Base-by-base conservation (phyloP, 805 yeast species). In the Hermanozyma aechmeae region DNA sequence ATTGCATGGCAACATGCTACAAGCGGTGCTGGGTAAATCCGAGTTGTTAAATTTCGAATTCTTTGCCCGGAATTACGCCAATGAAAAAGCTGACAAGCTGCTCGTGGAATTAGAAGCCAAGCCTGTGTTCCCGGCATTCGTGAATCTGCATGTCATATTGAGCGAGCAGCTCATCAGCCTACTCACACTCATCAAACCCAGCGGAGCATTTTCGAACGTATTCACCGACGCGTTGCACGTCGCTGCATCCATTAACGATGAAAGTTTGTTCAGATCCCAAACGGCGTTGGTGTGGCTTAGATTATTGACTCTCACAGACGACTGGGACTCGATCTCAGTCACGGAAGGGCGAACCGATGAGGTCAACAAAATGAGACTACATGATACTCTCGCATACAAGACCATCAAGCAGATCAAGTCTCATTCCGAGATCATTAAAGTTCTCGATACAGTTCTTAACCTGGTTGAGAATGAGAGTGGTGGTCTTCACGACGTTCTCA, bases 201-300 rank as follows among this genome's bases (percentile, higher is more conserved):
- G 38, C 2, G 42, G 37, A 38, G 13, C 32, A 30, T 18, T 27
- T 26, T 13, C 26, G 26, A 13, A 19, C 7, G 55, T 51, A 4
- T 61, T 51, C 30, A 43, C 59, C 0, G 50, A 56, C 33, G 77
- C 84, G 0, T 55, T 79, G 31, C 68, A 66, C 36, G 48, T 77
- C 5, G 48, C 78, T 1, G 63, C 72, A 6, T 48, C 67, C 26
- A 46, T 53, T 8, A 33, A 41, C 5, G 52, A 54, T 33, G 61
- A 57, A 15, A 25, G 28, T 11, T 19, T 30, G 6, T 52, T 39
- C 29, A 44, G 39, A 23, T 35, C 39, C 16, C 45, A 48, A 17
- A 37, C 51, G 7, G 40, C 41, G 24, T 32, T 43, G 6, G 51
- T 77, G 0, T 80, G 87, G 85, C 62, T 71, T 38, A 58, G 86